Evolutionary conservation across 108 stramenopile species (phyloP).

Genomic region (Mayamaea pseudoterrestris): DNA sequence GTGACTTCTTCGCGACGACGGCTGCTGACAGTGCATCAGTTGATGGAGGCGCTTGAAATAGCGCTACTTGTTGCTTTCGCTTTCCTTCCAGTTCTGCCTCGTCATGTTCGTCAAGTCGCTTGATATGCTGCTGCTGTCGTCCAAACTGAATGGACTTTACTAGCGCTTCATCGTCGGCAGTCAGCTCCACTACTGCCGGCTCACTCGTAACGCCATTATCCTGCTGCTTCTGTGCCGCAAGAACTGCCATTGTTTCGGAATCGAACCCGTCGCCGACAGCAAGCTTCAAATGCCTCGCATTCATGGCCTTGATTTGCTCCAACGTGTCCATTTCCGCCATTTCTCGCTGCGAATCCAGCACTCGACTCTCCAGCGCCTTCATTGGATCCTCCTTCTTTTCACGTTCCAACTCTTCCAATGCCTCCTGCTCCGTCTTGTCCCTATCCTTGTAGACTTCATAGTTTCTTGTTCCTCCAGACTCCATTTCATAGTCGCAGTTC

Average conservation of each 20-base stretch:
- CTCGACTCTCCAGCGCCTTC: conserved; percentile 92
- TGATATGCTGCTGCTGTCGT: background rate
- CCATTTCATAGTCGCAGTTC: conserved; percentile 96
- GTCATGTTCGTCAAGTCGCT: conserved; percentile 31
- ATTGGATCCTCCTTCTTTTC: conserved; percentile 86
- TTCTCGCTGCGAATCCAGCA: conserved; percentile 88
- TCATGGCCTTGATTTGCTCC: conserved; percentile 91
- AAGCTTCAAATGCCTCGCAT: conserved; percentile 51
- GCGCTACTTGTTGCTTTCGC: conserved; percentile 27
- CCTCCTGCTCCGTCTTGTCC: conserved; percentile 34
- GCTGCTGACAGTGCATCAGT: conserved; percentile 6
- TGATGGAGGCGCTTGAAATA: conserved; percentile 24
- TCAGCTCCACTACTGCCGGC: conserved; percentile 28
- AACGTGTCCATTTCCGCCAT: conserved; percentile 91
- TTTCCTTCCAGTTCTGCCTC: conserved; percentile 45
- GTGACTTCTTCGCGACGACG: conserved; percentile 3
- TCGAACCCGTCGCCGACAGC: conserved; percentile 15
- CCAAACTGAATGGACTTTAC: conserved; percentile 69
- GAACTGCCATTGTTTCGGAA: conserved; percentile 39
- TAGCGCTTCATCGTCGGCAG: conserved; percentile 61
- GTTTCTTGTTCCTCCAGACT: conserved; percentile 87
- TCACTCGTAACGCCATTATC: conserved; percentile 10
- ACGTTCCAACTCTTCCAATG: conserved; percentile 54
- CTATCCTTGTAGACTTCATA: conserved; percentile 93
- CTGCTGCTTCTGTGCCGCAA: conserved; percentile 36